Evolutionary conservation across 805 yeast genomes (phyloP).

Genomic region (Peterozyma toletana): DNA sequence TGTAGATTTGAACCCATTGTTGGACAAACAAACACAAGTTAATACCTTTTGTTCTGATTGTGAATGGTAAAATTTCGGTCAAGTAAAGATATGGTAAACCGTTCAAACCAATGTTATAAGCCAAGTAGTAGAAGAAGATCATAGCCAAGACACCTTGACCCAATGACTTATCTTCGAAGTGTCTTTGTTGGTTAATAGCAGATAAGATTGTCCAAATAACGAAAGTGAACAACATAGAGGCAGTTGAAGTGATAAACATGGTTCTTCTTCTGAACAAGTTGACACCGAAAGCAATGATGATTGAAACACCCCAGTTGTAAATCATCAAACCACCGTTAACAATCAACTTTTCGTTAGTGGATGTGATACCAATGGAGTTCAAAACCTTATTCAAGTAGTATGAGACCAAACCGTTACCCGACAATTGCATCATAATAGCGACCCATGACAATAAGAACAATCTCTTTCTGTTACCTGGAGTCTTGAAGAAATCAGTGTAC

Average conservation of each 20-base stretch:
- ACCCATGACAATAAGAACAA: slow-evolving; percentile 21
- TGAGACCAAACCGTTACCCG: slow-evolving; percentile 42
- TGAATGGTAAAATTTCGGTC: slow-evolving; percentile 31
- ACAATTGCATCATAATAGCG: slow-evolving; percentile 28
- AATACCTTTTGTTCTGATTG: slow-evolving; percentile 15
- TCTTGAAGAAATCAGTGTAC: slow-evolving; percentile 28
- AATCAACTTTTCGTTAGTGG: slow-evolving; percentile 32
- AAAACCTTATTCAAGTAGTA: slow-evolving; percentile 44
- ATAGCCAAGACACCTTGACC: slow-evolving; percentile 43
- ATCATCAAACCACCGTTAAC: slow-evolving; percentile 45
- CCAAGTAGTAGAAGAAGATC: slow-evolving; percentile 38
- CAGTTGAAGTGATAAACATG: slow-evolving; percentile 25
- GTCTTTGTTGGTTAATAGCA: slow-evolving; percentile 34
- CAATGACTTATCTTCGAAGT: slow-evolving; percentile 30
- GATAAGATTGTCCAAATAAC: slow-evolving; percentile 38
- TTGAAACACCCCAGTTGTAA: slow-evolving; percentile 32
- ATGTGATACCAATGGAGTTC: slow-evolving; percentile 45
- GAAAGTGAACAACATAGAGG: slow-evolving; percentile 28
- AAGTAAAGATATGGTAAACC: slow-evolving; percentile 39
- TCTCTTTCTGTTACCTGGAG: slow-evolving; percentile 30
- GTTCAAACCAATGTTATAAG: slow-evolving; percentile 34
- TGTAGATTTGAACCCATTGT: slow-evolving; percentile 20
- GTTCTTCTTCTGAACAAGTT: slow-evolving; percentile 28
- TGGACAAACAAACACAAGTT: slow-evolving; percentile 15
- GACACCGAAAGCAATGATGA: slow-evolving; percentile 21